Conservation (phyloP, 768 basidiomycete genomes). For the Kwoniella europaea region DNA sequence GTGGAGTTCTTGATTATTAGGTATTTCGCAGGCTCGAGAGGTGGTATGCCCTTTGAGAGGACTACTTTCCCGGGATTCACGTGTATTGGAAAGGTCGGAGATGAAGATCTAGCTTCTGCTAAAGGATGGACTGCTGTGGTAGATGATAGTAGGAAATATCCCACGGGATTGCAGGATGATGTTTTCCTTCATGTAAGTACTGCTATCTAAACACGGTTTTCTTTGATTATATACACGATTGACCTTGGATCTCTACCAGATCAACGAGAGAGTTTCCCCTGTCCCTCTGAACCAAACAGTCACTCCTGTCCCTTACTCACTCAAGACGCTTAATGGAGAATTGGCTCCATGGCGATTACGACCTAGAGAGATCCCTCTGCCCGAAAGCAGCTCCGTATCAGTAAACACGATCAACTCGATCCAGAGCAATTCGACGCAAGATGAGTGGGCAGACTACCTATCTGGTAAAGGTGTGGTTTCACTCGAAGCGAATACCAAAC, state of each 20-base stretch:
- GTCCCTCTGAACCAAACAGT: not conserved
- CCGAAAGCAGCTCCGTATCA: slow-evolving; percentile 10
- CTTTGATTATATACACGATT: not conserved
- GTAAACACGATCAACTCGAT: slow-evolving; percentile 11
- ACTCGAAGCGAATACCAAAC: slow-evolving; percentile 6
- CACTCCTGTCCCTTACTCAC: slow-evolving; percentile 12
- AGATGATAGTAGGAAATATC: slow-evolving; percentile 22
- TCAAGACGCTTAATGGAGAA: slow-evolving; percentile 25
- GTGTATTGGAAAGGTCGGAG: slow-evolving; percentile 20
- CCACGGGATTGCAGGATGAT: slow-evolving; percentile 25
- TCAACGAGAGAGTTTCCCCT: slow-evolving; percentile 25
- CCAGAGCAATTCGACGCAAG: not conserved
- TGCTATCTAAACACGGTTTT: not conserved
- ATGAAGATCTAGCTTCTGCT: slow-evolving; percentile 13
- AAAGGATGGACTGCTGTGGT: slow-evolving; percentile 15
- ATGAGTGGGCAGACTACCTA: slow-evolving; percentile 12
- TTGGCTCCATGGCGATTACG: slow-evolving; percentile 21
- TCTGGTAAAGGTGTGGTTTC: not conserved
- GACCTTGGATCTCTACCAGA: slow-evolving; percentile 2
- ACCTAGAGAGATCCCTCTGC: slow-evolving; percentile 18
- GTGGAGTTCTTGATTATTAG: slow-evolving; percentile 31
- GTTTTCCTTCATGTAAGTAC: slow-evolving; percentile 28
- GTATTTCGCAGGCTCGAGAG: slow-evolving; percentile 30
- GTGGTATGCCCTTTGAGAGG: slow-evolving; percentile 34
- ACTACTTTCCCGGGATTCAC: slow-evolving; percentile 36